Base-by-base conservation (phyloP, 495 filamentous ascomycete species). In the Friedmanniomyces simplex region DNA sequence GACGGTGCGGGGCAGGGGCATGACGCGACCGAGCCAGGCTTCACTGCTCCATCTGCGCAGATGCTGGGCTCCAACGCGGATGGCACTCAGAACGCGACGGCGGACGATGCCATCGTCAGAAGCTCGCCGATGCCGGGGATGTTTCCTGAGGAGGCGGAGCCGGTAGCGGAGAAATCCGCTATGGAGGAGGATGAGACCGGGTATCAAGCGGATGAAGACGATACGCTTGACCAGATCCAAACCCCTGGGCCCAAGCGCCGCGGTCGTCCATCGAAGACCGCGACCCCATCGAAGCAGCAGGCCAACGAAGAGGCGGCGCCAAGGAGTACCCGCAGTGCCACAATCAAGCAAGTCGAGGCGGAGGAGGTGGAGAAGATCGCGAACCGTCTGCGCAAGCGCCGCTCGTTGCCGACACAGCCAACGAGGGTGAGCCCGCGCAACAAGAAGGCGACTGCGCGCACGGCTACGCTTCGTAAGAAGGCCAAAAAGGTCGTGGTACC, bases 401-500 rank as follows among this genome's bases (percentile, higher is more conserved):
- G 11, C 11, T 21, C 46, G 3, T 14, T 30, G 22, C 21, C 20
- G 50, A 16, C 30, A 41, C 14, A 7, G 16, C 51, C 14, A 28
- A 4, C 32, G 6, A 54, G 12, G 37, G 3, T 6, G 11, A 54
- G 51, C 11, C n/a, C 20, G 20, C 32, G 51, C 34, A 28, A 54
- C 34, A 28, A 54, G 16, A 41, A 41, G 21, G 34, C 14, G 34
- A 54, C 51, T 3, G 51, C 51, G 7, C 32, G 51, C 20, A 18
- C 51, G n/a, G 51, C 51, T 22, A 54, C 51, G n/a, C 25, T 54
- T 13, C 49, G 25, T 8, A 34, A 52, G 49, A 52, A 32, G n/a
- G 49, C 26, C 11, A 52, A 52, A n/a, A 32, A 36, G 49, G 46
- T 16, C 46, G 46, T n/a, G 14, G 41, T 18, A 7, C 46, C 7